Base-by-base conservation (phyloP, 208 protist genomes). In the Tetramitus jugosus region DNA sequence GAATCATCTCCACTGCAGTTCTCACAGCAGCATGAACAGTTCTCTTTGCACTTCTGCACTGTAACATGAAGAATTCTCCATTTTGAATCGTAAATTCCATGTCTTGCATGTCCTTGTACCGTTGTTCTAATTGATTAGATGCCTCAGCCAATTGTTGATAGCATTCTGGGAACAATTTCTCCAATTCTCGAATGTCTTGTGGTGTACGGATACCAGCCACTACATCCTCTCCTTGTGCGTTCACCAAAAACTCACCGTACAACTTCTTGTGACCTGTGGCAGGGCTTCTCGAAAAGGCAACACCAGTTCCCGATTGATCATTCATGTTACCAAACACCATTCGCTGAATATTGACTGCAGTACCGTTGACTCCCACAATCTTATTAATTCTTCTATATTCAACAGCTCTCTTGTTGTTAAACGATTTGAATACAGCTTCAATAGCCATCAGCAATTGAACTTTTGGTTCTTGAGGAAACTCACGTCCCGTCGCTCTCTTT, bases 61-160 rank as follows among this genome's bases (percentile, higher is more conserved):
- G 94, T 46, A 97, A 88, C 87, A 97, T 91, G 88, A 89, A 97
- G 60, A 97, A 89, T 72, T 91, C 90, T 60, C 90, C 87, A 65
- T 92, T 83, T 80, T 97, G 88, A 49, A 97, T 94, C 45, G 94
- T 97, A 89, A 97, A 97, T 86, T 97, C 94, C 78, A 97, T 90
- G 80, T 97, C 94, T 85, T 94, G 91, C 91, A 97, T 96, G 81
- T 97, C 94, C 42, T 86, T 88, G 86, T 92, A 97, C 87, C 96
- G 89, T 46, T 82, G 33, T 84, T 97, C 94, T 40, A 97, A 87
- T 45, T 83, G 86, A 26, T 79, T 76, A 53, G 84, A 87, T 67
- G 92, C 91, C 40, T 91, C 83, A 65, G 88, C 85, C 46, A 97
- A 89, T 80, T 95, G 80, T 46, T 84, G 79, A 85, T 93, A 94